Conservation (phyloP, 257 asterid species). For the Nicotiana noctiflora region DNA sequence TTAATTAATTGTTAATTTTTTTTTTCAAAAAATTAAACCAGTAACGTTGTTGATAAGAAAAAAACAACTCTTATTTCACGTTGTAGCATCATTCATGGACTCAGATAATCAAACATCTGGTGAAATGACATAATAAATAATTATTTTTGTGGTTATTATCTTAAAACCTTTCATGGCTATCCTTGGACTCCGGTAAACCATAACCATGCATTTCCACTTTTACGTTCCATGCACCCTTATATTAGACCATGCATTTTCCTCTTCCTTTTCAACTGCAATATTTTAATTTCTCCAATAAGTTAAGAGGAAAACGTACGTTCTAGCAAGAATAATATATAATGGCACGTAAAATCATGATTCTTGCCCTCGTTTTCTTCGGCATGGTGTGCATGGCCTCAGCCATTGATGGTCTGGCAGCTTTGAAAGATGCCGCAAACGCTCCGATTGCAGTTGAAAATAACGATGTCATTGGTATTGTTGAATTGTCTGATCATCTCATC, state of each 20-base stretch:
- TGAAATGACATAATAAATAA: too few relatives aligned
- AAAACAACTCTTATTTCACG: too few relatives aligned
- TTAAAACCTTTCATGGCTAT: not conserved
- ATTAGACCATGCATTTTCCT: not conserved
- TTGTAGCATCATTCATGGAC: too few relatives aligned
- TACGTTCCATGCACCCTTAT: not conserved
- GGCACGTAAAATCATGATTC: constrained; percentile 22
- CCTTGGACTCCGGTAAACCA: not conserved
- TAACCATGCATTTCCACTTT: not conserved
- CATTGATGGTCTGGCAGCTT: not conserved
- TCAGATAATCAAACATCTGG: too few relatives aligned
- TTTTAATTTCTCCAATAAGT: not conserved
- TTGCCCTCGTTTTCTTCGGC: constrained; percentile 50
- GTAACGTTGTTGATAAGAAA: too few relatives aligned
- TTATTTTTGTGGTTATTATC: not conserved
- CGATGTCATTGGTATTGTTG: constrained; percentile 20
- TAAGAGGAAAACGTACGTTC: constrained; percentile 2
- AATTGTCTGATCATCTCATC: too few relatives aligned
- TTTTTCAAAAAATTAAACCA: too few relatives aligned
- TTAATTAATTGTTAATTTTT: too few relatives aligned
- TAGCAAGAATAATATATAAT: constrained; percentile 3
- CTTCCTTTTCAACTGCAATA: not conserved
- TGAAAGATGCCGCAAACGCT: not conserved
- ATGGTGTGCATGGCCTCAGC: constrained; percentile 34
- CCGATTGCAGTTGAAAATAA: not conserved